Percentiles rank a stretch among this genome's conserved stretches.
phyloP scores from a whole-genome alignment of 208 protist genomes.

The Leishmania guyanensis region DNA sequence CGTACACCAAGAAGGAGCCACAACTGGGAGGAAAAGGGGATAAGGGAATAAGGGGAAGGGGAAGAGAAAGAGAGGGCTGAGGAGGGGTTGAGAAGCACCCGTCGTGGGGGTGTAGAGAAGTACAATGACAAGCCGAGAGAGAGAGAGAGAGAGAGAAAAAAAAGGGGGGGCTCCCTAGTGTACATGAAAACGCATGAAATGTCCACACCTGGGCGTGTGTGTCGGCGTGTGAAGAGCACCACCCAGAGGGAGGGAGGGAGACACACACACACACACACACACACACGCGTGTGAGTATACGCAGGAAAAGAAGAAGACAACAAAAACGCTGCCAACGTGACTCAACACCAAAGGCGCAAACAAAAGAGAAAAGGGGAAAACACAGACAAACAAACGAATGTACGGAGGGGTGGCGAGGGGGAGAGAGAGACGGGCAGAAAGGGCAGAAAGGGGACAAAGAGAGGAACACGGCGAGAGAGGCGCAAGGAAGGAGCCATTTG shows the following conservation, averaged over 20 bases:
- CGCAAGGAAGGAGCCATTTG: too few species aligned
- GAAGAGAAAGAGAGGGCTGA: neutral
- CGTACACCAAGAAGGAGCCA: constrained; percentile 2
- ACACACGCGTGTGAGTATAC: too few species aligned
- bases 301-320: too few species aligned
- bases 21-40: neutral
- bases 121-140: neutral
- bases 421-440: neutral
- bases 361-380: neutral
- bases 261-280: neutral
- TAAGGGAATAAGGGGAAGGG: constrained; percentile 4
- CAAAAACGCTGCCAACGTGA: too few species aligned
- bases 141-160: too few species aligned
- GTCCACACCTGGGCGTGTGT: neutral
- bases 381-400: neutral
- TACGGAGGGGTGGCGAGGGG: neutral
- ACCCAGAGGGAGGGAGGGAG: neutral
- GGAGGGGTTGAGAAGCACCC: too few species aligned
- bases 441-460: too few species aligned
- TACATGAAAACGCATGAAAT: neutral
- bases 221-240: neutral
- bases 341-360: too few species aligned
- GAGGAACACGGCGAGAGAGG: too few species aligned
- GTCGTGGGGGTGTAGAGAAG: neutral
- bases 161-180: neutral